Percentiles rank a stretch among this genome's conserved stretches.
These are phyloP conservation scores for Plenodomus lindquistii DNA, from an alignment of 2,329 filamentous ascomycete species.

Conservation along the genomic window DNA sequence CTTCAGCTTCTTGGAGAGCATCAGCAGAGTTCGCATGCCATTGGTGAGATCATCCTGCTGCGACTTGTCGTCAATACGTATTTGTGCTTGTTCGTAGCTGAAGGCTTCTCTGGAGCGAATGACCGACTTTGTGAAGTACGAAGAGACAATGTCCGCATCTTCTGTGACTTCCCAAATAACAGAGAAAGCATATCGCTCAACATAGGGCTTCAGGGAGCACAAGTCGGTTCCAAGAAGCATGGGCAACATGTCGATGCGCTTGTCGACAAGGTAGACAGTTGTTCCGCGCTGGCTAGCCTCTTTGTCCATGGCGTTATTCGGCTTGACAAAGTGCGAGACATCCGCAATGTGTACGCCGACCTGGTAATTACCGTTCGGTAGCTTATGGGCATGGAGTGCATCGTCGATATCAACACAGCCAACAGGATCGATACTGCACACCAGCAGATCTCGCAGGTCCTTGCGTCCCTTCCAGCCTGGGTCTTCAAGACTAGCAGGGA, in stretches of 20 bases:
- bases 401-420: slow-evolving; percentile 99
- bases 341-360: slow-evolving; percentile 98
- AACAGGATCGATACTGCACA: slow-evolving; percentile 96
- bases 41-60: slow-evolving; percentile 87
- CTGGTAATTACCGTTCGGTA: slow-evolving; percentile 93
- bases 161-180: slow-evolving; percentile 78
- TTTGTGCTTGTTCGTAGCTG: slow-evolving; percentile 94
- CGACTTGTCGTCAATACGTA: slow-evolving; percentile 86
- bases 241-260: slow-evolving; percentile 99
- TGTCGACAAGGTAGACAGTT: slow-evolving; percentile 96
- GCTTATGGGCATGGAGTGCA: slow-evolving; percentile 80
- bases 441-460: slow-evolving; percentile 81
- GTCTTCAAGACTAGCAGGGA: slow-evolving; percentile 77
- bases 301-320: slow-evolving; percentile 94
- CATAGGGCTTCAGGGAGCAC: slow-evolving; percentile 94
- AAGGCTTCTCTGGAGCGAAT: slow-evolving; percentile 97
- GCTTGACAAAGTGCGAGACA: slow-evolving; percentile 98
- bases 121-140: slow-evolving; percentile 95
- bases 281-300: slow-evolving; percentile 94
- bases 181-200: slow-evolving; percentile 70
- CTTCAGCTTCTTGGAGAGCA: slow-evolving; percentile 88
- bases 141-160: slow-evolving; percentile 80
- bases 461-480: slow-evolving; percentile 83
- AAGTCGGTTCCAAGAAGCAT: slow-evolving; percentile 94
- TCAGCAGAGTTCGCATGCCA: slow-evolving; percentile 84